Evolutionary conservation across 1,284 basidiomycete genomes (phyloP), one percentile per base, ranked within the genome.

Genomic region (Leccinum proximum): DNA sequence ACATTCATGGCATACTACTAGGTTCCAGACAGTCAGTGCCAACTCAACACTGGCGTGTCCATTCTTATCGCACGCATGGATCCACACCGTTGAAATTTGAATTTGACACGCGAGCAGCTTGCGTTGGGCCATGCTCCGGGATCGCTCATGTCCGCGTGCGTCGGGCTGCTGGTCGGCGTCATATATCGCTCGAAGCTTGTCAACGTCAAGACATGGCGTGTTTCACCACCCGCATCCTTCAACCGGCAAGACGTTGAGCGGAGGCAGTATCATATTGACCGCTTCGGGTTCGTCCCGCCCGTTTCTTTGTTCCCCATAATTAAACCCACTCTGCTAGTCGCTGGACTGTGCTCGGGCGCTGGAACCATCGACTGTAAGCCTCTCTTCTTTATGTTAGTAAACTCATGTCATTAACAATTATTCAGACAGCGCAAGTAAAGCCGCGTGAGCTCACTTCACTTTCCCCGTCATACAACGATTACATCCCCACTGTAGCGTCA

Each of bases 201-300:
- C 38, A 87, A 87, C 60, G 80, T 96, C 35, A 92, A 93, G 70
- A 77, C 80, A 1, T 94, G 89, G 78, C 87, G 93, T 53, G 76
- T 96, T 45, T 86, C 94, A 0, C 80, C 81, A 86, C 71, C 78
- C 84, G 2, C 87, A 89, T 68, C 71, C 84, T 5, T 84, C 85
- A 9, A 81, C 82, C 65, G 90, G 88, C 30, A 94, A 94, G 75
- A 80, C 82, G 3, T 71, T 82, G 59, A 83, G 87, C 35, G 83
- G 89, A 9, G 96, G 95, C 11, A 93, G 92, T 70, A 94, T 98
- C 70, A 89, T 97, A 68, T 76, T 97, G 74, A 97, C 96, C 10
- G 93, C 96, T 4, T 96, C 94, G 7, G 80, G 93, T 91, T 69
- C 58, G 84, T 76, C 61, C 58, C 1, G 14, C 33, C 62, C 2